These are phyloP conservation scores for Moesziomyces antarcticus DNA, from an alignment of 1,284 basidiomycete genomes.

Conservation along the genomic window DNA sequence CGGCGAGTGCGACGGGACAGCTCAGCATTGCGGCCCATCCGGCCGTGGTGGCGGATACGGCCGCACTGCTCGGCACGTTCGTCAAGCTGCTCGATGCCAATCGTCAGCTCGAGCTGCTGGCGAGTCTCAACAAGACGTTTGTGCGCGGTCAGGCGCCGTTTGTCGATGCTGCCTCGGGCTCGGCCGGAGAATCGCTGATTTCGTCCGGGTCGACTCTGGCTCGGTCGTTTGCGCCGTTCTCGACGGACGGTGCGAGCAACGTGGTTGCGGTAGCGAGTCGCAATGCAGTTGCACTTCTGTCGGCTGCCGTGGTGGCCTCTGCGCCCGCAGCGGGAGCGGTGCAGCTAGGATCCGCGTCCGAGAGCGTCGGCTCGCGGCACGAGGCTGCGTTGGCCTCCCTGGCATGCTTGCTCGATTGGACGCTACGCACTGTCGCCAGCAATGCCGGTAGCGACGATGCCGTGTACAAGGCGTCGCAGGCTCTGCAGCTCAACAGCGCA, in stretches of 20 bases:
- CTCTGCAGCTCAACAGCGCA: conserved; percentile 31
- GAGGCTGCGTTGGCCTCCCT: conserved; percentile 23
- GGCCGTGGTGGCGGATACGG: conserved; percentile 48
- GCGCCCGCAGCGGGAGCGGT: conserved; percentile 18
- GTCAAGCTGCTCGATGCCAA: conserved; percentile 35
- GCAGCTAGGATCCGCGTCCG: neutral
- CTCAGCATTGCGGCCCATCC: conserved; percentile 39
- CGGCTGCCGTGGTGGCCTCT: conserved; percentile 36
- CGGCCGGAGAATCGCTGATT: conserved; percentile 10
- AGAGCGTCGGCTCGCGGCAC: conserved; percentile 6
- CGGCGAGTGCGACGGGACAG: neutral
- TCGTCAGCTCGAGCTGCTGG: conserved; percentile 47
- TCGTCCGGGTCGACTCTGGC: conserved; percentile 3
- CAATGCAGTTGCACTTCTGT: conserved; percentile 27
- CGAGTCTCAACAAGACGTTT: conserved; percentile 40
- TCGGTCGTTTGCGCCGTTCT: conserved; percentile 1
- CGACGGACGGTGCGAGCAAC: too few species aligned
- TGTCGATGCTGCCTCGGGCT: conserved; percentile 2
- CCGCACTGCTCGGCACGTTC: conserved; percentile 49
- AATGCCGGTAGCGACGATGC: neutral
- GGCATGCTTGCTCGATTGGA: conserved; percentile 27
- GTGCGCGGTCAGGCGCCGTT: conserved; percentile 9
- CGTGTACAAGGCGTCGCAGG: conserved; percentile 4
- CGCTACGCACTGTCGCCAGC: conserved; percentile 7
- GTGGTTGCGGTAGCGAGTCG: conserved; percentile 8